A percentile compares a stretch with the other conserved stretches of the same genome.
These are phyloP conservation scores for Cryptosporidium meleagridis DNA, from an alignment of 169 alveolate genomes.

Conservation along the genomic window DNA sequence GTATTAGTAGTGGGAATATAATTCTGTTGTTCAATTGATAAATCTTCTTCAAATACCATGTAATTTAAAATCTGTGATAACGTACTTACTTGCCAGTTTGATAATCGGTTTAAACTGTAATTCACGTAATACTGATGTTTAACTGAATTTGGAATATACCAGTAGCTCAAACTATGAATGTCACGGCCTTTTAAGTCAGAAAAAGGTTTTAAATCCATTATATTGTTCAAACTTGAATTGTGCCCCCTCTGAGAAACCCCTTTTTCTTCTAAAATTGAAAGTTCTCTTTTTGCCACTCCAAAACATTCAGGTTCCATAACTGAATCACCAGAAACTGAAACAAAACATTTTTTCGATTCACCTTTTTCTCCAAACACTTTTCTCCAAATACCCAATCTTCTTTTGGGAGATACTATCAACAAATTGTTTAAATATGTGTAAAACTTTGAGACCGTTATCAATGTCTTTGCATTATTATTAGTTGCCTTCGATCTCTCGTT, in stretches of 20 bases:
- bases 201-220: conserved; percentile 22
- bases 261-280: conserved; percentile 5
- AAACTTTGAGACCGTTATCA: conserved; percentile 4
- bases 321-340: conserved; percentile 43
- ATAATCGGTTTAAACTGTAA: not conserved
- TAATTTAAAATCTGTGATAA: conserved; percentile 1
- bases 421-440: conserved; percentile 37
- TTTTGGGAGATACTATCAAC: conserved; percentile 20
- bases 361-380: conserved; percentile 29
- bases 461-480: not conserved
- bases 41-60: not conserved
- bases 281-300: conserved; percentile 51
- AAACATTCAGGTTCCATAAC: conserved; percentile 66
- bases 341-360: conserved; percentile 17
- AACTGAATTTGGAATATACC: conserved; percentile 62
- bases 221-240: conserved; percentile 30
- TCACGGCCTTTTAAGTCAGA: conserved; percentile 24
- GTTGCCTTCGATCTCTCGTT: not conserved
- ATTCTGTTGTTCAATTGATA: not conserved
- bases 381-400: conserved; percentile 74
- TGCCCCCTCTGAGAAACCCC: conserved; percentile 38
- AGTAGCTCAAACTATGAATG: conserved; percentile 27
- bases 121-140: conserved; percentile 1
- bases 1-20: not conserved
- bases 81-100: conserved; percentile 40